Conservation (phyloP, 202 grass and related monocot genomes). For the Setaria viridis region DNA sequence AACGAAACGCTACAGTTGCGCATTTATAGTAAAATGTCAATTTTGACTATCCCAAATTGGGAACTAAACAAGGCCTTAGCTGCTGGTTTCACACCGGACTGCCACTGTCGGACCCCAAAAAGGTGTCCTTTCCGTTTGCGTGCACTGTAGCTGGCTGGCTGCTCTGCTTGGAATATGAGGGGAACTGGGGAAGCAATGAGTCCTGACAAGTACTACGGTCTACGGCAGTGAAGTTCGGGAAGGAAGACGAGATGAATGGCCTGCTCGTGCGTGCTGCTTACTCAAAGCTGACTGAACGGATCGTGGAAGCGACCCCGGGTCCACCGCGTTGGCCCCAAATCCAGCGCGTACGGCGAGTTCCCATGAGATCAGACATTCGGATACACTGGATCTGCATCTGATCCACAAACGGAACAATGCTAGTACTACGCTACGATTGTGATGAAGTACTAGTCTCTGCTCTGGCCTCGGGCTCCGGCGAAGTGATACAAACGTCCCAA, state of each 20-base stretch:
- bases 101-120: background rate
- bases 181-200: no score
- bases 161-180: no score
- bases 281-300: constrained; percentile 42
- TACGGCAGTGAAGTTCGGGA: background rate
- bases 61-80: no score
- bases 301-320: constrained; percentile 17
- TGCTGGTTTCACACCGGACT: background rate
- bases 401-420: background rate
- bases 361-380: background rate
- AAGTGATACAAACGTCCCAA: no score
- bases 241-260: background rate
- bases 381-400: no score
- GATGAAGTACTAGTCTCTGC: background rate
- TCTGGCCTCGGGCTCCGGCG: background rate
- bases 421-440: background rate
- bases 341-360: constrained; percentile 1
- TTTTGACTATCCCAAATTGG: no score
- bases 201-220: no score
- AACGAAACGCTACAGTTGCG: no score
- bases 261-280: constrained; percentile 26
- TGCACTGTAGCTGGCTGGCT: no score
- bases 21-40: no score
- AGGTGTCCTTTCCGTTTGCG: background rate
- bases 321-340: background rate